Evolutionary conservation across 2,329 filamentous ascomycete genomes (phyloP).

Genomic region (Thielaviopsis euricoi): DNA sequence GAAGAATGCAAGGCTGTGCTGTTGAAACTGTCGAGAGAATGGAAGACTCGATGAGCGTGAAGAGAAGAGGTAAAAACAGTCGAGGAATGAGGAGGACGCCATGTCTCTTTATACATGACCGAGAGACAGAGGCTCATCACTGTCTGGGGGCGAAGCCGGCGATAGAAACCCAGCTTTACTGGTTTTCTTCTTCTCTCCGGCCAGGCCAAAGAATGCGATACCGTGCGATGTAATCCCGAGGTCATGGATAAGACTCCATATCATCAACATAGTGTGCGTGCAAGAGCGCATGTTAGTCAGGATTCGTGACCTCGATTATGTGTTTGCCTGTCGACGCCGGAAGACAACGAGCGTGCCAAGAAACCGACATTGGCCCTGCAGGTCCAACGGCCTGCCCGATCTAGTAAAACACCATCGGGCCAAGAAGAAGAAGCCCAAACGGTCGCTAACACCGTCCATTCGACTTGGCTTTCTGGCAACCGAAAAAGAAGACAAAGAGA

Average conservation of each 20-base stretch:
- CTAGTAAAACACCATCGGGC: background rate
- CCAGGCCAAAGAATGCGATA: too few species aligned
- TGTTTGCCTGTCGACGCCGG: background rate
- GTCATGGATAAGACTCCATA: too few species aligned
- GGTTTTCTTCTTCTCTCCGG: too few species aligned
- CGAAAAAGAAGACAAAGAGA: background rate
- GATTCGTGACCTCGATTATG: too few species aligned
- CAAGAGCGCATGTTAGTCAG: too few species aligned
- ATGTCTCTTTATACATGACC: background rate
- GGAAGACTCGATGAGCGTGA: background rate
- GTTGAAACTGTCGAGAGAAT: conserved; percentile 1
- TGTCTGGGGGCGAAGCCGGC: too few species aligned
- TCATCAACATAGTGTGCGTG: too few species aligned
- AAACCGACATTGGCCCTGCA: background rate
- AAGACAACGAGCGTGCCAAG: background rate
- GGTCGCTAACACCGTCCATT: background rate
- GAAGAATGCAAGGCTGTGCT: background rate
- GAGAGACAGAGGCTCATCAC: background rate
- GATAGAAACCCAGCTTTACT: too few species aligned
- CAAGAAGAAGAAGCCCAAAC: background rate
- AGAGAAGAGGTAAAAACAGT: background rate
- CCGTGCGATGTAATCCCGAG: too few species aligned
- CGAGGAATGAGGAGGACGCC: background rate
- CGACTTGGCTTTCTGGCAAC: too few species aligned
- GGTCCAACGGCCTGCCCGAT: background rate